These are phyloP conservation scores for Botrytis byssoidea DNA, from an alignment of 2,329 filamentous ascomycete genomes.

Conservation along the genomic window DNA sequence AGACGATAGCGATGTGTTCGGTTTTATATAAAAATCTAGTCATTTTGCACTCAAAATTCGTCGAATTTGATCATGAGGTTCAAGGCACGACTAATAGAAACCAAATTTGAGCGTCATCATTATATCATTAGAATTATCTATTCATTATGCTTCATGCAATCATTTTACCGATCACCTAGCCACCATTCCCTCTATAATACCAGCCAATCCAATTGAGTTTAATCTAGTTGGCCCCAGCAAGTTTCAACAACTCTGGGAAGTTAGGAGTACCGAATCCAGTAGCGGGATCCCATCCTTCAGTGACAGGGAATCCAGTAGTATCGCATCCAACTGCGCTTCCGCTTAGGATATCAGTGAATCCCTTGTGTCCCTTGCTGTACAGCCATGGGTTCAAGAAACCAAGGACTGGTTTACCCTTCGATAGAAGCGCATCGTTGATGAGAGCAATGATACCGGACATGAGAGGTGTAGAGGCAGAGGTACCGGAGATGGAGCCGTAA, in stretches of 20 bases:
- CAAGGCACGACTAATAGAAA: background rate
- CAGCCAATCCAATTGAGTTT: background rate
- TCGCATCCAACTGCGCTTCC: constrained; percentile 43
- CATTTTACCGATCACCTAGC: background rate
- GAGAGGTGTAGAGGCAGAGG: constrained; percentile 54
- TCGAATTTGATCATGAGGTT: background rate
- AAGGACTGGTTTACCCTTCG: constrained; percentile 46
- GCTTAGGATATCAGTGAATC: constrained; percentile 42
- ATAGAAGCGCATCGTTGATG: constrained; percentile 60
- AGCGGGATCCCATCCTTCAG: constrained; percentile 41
- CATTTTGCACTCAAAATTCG: background rate
- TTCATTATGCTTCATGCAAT: background rate
- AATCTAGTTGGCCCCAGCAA: background rate
- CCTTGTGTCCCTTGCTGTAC: constrained; percentile 41
- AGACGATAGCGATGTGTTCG: background rate
- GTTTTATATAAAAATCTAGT: background rate
- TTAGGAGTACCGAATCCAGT: constrained; percentile 41
- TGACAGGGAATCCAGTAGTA: constrained; percentile 33
- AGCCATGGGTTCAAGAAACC: constrained; percentile 48
- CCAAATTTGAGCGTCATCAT: background rate
- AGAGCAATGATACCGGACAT: constrained; percentile 57
- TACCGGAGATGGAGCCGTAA: constrained; percentile 47
- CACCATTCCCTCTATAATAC: no score
- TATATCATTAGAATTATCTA: constrained; percentile 10
- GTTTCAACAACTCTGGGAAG: constrained; percentile 12